A percentile compares a stretch with the other conserved stretches of the same genome.
Evolutionary conservation across 345 rosid species (phyloP).

Genomic region (Lumnitzera racemosa): DNA sequence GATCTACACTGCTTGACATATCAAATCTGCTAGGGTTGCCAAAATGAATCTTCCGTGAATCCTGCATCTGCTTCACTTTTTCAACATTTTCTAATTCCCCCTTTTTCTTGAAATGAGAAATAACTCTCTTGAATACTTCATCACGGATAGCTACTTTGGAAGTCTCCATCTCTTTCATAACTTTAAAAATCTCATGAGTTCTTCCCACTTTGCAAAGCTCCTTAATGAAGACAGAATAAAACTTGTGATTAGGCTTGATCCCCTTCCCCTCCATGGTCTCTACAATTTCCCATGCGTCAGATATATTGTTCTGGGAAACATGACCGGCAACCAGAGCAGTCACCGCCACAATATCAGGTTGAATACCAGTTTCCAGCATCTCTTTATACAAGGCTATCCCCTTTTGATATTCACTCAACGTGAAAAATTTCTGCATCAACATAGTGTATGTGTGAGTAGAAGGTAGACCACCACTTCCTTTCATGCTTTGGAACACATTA

Average conservation of each 20-base stretch:
- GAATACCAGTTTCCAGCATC: slow-evolving; percentile 54
- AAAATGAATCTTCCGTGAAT: slow-evolving; percentile 11
- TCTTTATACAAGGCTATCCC: slow-evolving; percentile 52
- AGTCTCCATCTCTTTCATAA: slow-evolving; percentile 45
- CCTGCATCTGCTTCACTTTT: slow-evolving; percentile 44
- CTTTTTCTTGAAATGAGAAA: slow-evolving; percentile 50
- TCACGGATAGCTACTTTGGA: slow-evolving; percentile 37
- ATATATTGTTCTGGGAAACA: slow-evolving; percentile 38
- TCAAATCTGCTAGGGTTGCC: neutral
- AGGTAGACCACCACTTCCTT: slow-evolving; percentile 40
- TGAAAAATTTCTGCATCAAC: slow-evolving; percentile 60
- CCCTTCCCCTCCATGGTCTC: slow-evolving; percentile 48
- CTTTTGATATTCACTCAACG: slow-evolving; percentile 36
- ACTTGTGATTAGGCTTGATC: slow-evolving; percentile 41
- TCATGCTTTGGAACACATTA: slow-evolving; percentile 42
- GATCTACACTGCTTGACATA: neutral
- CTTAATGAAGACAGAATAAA: slow-evolving; percentile 46
- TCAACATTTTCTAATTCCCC: slow-evolving; percentile 43
- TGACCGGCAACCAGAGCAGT: slow-evolving; percentile 66
- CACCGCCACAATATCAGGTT: slow-evolving; percentile 46
- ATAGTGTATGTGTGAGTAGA: slow-evolving; percentile 53
- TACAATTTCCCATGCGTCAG: slow-evolving; percentile 71
- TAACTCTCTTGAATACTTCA: slow-evolving; percentile 45
- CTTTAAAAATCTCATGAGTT: slow-evolving; percentile 43
- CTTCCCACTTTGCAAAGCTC: slow-evolving; percentile 59